Base-by-base conservation (phyloP, 345 rosid genomes). In the Eucalyptus caleyi region DNA sequence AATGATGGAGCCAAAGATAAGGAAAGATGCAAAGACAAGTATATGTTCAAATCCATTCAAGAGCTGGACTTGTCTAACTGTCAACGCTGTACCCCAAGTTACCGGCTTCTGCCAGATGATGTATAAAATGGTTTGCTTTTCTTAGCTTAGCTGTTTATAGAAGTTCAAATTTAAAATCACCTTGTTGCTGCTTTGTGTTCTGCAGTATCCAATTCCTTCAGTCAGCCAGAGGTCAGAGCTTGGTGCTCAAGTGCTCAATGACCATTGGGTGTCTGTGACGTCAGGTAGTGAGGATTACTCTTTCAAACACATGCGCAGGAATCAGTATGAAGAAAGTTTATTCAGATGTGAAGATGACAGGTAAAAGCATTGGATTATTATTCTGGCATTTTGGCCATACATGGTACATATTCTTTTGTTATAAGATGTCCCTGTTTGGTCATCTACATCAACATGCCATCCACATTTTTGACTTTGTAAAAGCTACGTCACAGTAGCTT, bases 281-380 rank as follows among this genome's bases (percentile, higher is more conserved):
- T 97, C 99, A 44, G 99, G 98, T 92, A 97, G 99, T 91, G 99
- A 96, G 92, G 99, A 97, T 94, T 95, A 95, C 92, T 97, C 99
- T 26, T 97, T 95, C 88, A 97, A 97, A 93, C 99, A 97, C 90
- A 97, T 97, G 99, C 97, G 99, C 59, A 94, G 97, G 93, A 97
- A 97, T 91, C 98, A 96, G 90, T 97, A 96, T 88, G 99, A 97
- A 92, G 99, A 97, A 92, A 96, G 99, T 90, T 94, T 97, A 94
- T 97, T 97, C 90, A 95, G 97, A 96, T 97, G 99, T 86, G 99
- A 97, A 96, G 99, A 97, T 92, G 99, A 97, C 91, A 96, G 99
- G 99, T 98, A 91, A 86, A 83, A 21, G 50, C 54, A 60, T 44
- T 88, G 88, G 88, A 51, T 51, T 87, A 77, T 40, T 77, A 8